phyloP scores from a whole-genome alignment of 73 alveolate species.

The Effrenium voratum region DNA sequence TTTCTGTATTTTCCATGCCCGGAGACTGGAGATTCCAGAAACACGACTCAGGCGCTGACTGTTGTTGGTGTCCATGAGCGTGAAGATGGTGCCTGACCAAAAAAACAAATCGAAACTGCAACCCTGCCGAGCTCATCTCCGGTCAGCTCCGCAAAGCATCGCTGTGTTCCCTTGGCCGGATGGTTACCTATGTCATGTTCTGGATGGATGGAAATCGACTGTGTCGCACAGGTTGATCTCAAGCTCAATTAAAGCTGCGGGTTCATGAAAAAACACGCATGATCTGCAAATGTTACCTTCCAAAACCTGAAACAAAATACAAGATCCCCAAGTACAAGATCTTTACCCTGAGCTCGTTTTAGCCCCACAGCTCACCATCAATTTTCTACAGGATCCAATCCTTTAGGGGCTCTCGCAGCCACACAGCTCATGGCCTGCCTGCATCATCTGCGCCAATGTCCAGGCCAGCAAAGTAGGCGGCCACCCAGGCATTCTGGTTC shows the following conservation, averaged over 20 bases:
- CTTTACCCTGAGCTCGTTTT: no score
- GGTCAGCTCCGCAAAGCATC: no score
- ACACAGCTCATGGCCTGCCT: slow-evolving; percentile 22
- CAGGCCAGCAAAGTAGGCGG: slow-evolving; percentile 89
- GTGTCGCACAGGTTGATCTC: no score
- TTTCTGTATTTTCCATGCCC: neutral
- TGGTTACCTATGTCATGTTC: neutral
- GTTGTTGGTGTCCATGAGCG: slow-evolving; percentile 82
- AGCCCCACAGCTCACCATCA: neutral
- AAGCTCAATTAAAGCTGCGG: no score
- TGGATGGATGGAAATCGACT: neutral
- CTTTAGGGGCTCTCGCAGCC: neutral
- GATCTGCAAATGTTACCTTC: no score
- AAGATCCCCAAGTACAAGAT: no score
- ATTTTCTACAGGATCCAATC: neutral
- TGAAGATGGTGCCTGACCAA: slow-evolving; percentile 86
- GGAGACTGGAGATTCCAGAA: neutral
- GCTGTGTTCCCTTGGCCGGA: no score
- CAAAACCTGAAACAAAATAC: no score
- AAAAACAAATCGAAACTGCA: no score
- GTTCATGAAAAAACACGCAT: no score
- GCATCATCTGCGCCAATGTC: slow-evolving; percentile 91
- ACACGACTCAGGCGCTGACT: neutral
- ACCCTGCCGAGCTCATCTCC: no score
- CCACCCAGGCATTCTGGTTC: slow-evolving; percentile 93